phyloP scores from a whole-genome alignment of 768 basidiomycete genomes.

The Lentinula aciculospora region DNA sequence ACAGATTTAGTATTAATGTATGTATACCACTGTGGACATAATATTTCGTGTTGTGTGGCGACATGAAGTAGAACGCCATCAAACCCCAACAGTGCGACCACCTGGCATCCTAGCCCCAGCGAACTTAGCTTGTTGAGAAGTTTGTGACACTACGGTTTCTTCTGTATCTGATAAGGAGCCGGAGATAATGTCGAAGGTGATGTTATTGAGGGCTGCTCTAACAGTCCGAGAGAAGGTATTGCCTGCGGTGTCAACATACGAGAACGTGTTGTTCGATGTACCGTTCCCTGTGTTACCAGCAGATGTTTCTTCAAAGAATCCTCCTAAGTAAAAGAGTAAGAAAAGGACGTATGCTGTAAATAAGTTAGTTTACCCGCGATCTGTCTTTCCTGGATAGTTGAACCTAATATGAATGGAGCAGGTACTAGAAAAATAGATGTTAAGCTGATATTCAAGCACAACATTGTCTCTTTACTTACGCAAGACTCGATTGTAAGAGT shows the following conservation, averaged over 20 bases:
- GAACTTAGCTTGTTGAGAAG: conserved; percentile 5
- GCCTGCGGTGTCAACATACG: conserved; percentile 49
- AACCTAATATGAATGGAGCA: conserved; percentile 51
- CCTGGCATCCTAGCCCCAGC: conserved; percentile 29
- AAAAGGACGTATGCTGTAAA: neutral
- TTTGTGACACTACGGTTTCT: neutral
- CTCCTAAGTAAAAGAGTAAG: conserved; percentile 26
- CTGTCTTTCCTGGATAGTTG: conserved; percentile 56
- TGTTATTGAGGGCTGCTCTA: conserved; percentile 53
- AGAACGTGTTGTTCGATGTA: conserved; percentile 63
- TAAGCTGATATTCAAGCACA: neutral
- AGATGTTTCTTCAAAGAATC: conserved; percentile 39
- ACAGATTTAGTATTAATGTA: no score
- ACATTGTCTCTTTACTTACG: neutral
- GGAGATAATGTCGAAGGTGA: conserved; percentile 52
- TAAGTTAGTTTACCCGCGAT: conserved; percentile 38
- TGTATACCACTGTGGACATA: neutral
- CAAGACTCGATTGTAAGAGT: conserved; percentile 58
- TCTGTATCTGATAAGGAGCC: conserved; percentile 35
- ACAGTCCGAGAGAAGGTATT: conserved; percentile 63
- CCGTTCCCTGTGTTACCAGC: conserved; percentile 59
- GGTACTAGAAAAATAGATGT: conserved; percentile 25
- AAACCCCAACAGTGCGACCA: conserved; percentile 16
- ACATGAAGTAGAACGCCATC: neutral
- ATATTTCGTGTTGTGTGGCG: neutral